Percentiles rank a stretch among this genome's conserved stretches.
phyloP scores from a whole-genome alignment of 108 stramenopile genomes.

The Nitzschia putrida region DNA sequence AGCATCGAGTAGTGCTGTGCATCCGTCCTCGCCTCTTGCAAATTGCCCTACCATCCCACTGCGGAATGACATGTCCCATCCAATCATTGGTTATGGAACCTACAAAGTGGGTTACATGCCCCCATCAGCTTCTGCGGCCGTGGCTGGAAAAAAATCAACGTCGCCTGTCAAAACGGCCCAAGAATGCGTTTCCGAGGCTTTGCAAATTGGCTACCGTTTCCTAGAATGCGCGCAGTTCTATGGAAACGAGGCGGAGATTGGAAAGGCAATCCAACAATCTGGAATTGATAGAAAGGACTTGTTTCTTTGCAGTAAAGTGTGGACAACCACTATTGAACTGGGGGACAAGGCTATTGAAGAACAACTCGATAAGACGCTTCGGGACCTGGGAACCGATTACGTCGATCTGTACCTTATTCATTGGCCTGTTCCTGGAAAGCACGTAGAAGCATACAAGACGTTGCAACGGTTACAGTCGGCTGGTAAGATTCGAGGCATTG shows the following conservation, averaged over 20 bases:
- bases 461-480: conserved; percentile 55
- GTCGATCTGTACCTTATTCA: conserved; percentile 90
- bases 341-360: conserved; percentile 71
- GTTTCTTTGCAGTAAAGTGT: conserved; percentile 90
- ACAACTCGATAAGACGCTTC: conserved; percentile 75
- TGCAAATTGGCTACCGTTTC: conserved; percentile 78
- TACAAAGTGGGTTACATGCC: conserved; percentile 94
- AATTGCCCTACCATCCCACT: conserved; percentile 64
- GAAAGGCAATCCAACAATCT: conserved; percentile 70
- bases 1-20: too few relatives aligned
- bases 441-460: conserved; percentile 83
- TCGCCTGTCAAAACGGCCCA: conserved; percentile 41
- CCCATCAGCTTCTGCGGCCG: conserved; percentile 72
- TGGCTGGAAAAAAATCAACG: conserved; percentile 13
- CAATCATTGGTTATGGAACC: conserved; percentile 85
- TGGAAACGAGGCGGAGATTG: conserved; percentile 83
- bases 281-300: conserved; percentile 69
- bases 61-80: conserved; percentile 76
- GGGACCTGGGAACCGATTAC: conserved; percentile 80
- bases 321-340: conserved; percentile 89
- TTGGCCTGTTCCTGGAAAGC: conserved; percentile 91
- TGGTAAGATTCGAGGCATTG: conserved; percentile 71
- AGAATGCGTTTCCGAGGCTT: conserved; percentile 81
- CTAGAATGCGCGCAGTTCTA: conserved; percentile 94
- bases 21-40: neutral